Base-by-base conservation (phyloP, 1,284 basidiomycete species). In the Ganoderma multipileum region DNA sequence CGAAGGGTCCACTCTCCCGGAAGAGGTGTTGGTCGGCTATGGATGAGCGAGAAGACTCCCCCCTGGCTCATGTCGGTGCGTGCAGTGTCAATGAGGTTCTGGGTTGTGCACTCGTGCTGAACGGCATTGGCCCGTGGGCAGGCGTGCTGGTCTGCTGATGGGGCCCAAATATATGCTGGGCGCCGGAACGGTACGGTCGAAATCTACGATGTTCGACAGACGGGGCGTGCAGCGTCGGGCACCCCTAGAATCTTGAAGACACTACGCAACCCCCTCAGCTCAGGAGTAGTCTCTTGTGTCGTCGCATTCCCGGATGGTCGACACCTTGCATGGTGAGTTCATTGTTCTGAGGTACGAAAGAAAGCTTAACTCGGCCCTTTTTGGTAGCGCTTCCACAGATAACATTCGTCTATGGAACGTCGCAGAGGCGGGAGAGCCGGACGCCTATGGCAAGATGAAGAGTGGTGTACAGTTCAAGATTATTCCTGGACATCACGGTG, bases 401-500 rank as follows among this genome's bases (percentile, higher is more conserved):
- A 98, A 98, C 77, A 89, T 99, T 68, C 87, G 98, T 36, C 79
- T 99, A 55, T 99, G 97, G 97, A 96, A 99, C 76, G 94, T 93
- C 38, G 87, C 89, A 26, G 93, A 95, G 73, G 88, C 89, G 55
- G 88, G 87, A 63, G 90, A 94, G 75, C 81, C 84, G 9, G 92
- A 93, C 75, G 84, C 83, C 9, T 84, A 76, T 64, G 85, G 86
- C 50, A 88, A 85, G 76, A 81, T 83, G 65, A 89, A 85, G 78
- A 87, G 88, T 73, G 87, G 90, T 9, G 90, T 91, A 23, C 93
- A 93, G 72, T 98, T 98, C 86, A 96, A 96, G 81, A 98, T 99
- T 71, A 95, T 99, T 47, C 94, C 96, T 5, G 97, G 97, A 0
- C 97, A 99, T 81, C 95, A 98, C 81, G 96, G 97, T 38, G 97